Base-by-base conservation (phyloP, 2,329 filamentous ascomycete species). In the Proliferodiscus dingleyae region DNA sequence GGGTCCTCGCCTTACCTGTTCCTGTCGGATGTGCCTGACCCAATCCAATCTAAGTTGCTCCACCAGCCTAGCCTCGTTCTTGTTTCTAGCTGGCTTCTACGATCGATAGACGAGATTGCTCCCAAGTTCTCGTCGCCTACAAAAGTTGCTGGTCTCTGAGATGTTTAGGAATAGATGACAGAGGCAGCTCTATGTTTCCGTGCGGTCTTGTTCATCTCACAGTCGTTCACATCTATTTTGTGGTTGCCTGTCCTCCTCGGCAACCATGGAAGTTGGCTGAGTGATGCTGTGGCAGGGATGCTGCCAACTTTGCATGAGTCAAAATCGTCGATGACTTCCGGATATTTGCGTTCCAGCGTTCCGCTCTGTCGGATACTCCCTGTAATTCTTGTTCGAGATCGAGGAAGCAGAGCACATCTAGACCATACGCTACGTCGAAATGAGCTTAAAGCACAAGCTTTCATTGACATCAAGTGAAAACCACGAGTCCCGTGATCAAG, bases 291-390 rank as follows among this genome's bases (percentile, higher is more conserved):
- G n/a, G 34, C 32, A 32, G 24, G 43, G 43, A 39, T 36, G 9
- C 22, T 52, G 46, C 46, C 46, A 49, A 44, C 41, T 51, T 47
- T 53, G 49, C 54, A 54, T 54, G 46, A 54, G 41, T 58, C 47
- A 51, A 53, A 29, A 38, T 16, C 18, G 37, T 39, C 41, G 49
- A 50, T 52, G 45, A 41, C 49, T 51, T 52, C 54, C 51, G 44
- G 49, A 50, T 49, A 46, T 44, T 40, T 44, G 46, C 42, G 54
- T 55, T 58, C 55, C 50, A 55, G 33, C 36, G 28, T 28, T 50
- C 30, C 45, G n/a, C n/a, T n/a, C n/a, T n/a, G n/a, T n/a, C n/a
- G n/a, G n/a, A n/a, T n/a, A n/a, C n/a, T n/a, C n/a, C n/a, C n/a
- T n/a, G n/a, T n/a, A n/a, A n/a, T n/a, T n/a, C n/a, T n/a, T n/a